Evolutionary conservation across 2,329 filamentous ascomycete genomes (phyloP), one percentile per base, ranked within the genome.

Genomic region (Penicillium sp.): DNA sequence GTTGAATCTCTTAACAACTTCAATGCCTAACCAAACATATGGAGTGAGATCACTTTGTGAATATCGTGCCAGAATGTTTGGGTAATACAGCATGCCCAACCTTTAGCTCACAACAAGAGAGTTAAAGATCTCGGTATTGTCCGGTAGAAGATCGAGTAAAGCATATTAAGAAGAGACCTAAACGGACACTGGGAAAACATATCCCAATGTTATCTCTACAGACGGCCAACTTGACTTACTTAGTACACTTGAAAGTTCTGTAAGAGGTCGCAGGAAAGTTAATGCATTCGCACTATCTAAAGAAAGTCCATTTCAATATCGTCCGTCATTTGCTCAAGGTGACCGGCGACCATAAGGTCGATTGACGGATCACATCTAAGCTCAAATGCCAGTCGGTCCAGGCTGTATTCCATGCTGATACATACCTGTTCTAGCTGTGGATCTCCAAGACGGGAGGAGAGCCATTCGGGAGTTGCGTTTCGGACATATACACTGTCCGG

Each of bases 301-400:
- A 47, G 32, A 38, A 47, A 47, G 16, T 47, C 46, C 34, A 37
- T 47, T 5, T 47, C 46, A 38, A 47, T 47, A 47, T 47, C 32
- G 3, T 47, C 46, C 1, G 23, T 38, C 46, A 47, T 47, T 27
- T 47, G 46, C 46, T 38, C 32, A 13, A 47, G 32, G 12, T 47
- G 46, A 9, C 32, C 32, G 16, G 46, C 32, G 1, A 47, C 45
- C 32, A 38, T 10, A 9, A 37, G 34, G 10, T 35, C 34, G 4
- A 47, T 38, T n/a, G 34, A 27, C 7, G 32, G 32, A 8, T 47
- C 32, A 1, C 16, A 27, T 27, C 46, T 47, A 47, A 47, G 46
- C 3, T 47, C 46, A 25, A 47, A 38, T 2, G 46, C 46, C 2
- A 47, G 10, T 37, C 46, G 32, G 23, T 47, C 46, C 13, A 47